Conservation (phyloP, 2,329 filamentous ascomycete genomes). For the Aspergillus aculeatinus region DNA sequence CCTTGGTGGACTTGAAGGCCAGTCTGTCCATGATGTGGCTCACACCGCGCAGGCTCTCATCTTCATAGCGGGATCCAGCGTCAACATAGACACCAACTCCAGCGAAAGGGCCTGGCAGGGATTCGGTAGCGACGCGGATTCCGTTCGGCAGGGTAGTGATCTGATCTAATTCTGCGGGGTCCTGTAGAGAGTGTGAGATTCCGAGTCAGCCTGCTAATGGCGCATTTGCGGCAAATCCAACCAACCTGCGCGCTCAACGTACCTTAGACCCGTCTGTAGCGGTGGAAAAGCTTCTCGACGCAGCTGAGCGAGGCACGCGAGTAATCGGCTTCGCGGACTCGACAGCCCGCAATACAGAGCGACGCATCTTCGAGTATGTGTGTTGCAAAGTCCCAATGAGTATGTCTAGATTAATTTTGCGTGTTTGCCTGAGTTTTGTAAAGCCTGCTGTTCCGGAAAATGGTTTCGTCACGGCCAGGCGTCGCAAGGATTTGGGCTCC, state of each 20-base stretch:
- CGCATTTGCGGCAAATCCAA: not conserved
- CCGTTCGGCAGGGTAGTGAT: slow-evolving; percentile 91
- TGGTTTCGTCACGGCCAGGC: slow-evolving; percentile 13
- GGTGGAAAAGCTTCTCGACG: slow-evolving; percentile 39
- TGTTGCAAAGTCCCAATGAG: slow-evolving; percentile 9
- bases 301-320: slow-evolving; percentile 32
- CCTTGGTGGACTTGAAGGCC: slow-evolving; percentile 84
- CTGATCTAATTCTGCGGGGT: slow-evolving; percentile 81
- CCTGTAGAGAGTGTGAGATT: slow-evolving; percentile 47
- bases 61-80: slow-evolving; percentile 92
- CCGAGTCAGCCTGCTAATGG: slow-evolving; percentile 9
- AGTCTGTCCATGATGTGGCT: slow-evolving; percentile 95
- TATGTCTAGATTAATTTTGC: not conserved
- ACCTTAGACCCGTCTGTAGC: slow-evolving; percentile 36
- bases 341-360: slow-evolving; percentile 41
- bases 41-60: slow-evolving; percentile 76
- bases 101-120: slow-evolving; percentile 88
- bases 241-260: slow-evolving; percentile 7
- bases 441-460: slow-evolving; percentile 15
- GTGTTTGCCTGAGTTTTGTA: slow-evolving; percentile 8
- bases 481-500: slow-evolving; percentile 18
- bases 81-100: slow-evolving; percentile 96
- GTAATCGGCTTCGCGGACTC: slow-evolving; percentile 39
- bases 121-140: slow-evolving; percentile 89
- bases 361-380: slow-evolving; percentile 35